These are phyloP conservation scores for Knufia fluminis DNA, from an alignment of 2,329 filamentous ascomycete species.

Conservation along the genomic window DNA sequence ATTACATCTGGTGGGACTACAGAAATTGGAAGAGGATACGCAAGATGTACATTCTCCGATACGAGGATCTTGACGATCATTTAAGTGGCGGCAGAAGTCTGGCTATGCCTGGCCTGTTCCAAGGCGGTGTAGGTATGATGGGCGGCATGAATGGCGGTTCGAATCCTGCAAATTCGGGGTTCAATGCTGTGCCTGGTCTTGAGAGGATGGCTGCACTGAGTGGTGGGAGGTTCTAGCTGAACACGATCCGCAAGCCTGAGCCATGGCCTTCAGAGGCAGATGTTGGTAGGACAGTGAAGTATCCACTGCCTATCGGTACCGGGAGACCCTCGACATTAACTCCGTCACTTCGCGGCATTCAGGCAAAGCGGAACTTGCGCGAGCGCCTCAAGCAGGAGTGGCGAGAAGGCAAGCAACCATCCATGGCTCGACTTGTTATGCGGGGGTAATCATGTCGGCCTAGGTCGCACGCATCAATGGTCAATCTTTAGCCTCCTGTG, in stretches of 20 bases:
- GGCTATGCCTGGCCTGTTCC: constrained; percentile 4
- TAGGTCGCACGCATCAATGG: too few relatives aligned
- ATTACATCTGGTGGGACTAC: constrained; percentile 43
- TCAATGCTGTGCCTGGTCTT: constrained; percentile 22
- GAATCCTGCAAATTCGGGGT: constrained; percentile 11
- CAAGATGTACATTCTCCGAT: constrained; percentile 42
- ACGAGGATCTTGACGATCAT: constrained; percentile 40
- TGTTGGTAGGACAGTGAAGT: too few relatives aligned
- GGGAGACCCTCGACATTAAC: too few relatives aligned
- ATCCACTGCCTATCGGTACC: too few relatives aligned
- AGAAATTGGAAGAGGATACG: constrained; percentile 42
- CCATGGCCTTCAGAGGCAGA: not conserved
- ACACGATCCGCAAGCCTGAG: not conserved
- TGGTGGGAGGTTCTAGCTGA: constrained; percentile 15
- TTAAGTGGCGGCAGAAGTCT: constrained; percentile 17
- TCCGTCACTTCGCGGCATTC: too few relatives aligned
- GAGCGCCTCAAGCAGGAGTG: too few relatives aligned
- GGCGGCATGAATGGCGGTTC: constrained; percentile 7
- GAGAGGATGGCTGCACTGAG: constrained; percentile 21
- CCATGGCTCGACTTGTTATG: too few relatives aligned
- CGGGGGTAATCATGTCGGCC: too few relatives aligned
- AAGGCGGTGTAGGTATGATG: constrained; percentile 5
- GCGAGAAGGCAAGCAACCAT: too few relatives aligned
- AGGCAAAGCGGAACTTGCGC: too few relatives aligned
- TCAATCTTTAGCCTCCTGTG: too few relatives aligned